Percentiles rank a stretch among this genome's conserved stretches.
Conservation (phyloP, 2,329 filamentous ascomycete genomes). For the Aspergillus novoparasiticus region DNA sequence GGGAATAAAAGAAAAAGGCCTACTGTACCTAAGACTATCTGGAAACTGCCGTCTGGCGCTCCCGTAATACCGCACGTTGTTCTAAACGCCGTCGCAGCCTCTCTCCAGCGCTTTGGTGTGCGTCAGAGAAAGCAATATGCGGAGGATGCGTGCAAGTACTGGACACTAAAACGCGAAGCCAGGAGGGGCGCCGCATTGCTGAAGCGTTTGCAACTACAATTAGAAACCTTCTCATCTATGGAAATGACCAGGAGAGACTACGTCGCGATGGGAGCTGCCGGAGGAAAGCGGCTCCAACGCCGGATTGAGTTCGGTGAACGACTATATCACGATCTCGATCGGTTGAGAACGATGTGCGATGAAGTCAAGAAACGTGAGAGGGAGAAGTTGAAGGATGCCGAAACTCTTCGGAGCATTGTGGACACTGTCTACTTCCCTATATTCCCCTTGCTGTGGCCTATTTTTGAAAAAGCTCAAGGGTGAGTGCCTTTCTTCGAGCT, state of each 20-base stretch:
- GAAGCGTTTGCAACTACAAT: conserved; percentile 89
- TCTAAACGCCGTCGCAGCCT: conserved; percentile 80
- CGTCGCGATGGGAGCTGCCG: conserved; percentile 86
- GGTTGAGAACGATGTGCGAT: conserved; percentile 70
- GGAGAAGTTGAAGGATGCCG: conserved; percentile 74
- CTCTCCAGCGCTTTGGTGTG: conserved; percentile 79
- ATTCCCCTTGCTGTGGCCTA: conserved; percentile 71
- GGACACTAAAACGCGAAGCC: conserved; percentile 94
- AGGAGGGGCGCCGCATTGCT: conserved; percentile 86
- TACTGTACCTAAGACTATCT: conserved; percentile 66
- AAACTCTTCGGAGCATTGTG: conserved; percentile 76
- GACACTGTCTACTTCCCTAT: conserved; percentile 93
- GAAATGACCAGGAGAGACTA: conserved; percentile 95
- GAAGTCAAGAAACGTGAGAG: conserved; percentile 74
- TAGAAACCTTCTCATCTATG: conserved; percentile 97
- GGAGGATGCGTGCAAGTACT: conserved; percentile 92
- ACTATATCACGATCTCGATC: conserved; percentile 67
- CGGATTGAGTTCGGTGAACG: conserved; percentile 86
- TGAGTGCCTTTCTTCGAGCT: conserved; percentile 55
- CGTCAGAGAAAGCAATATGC: conserved; percentile 90
- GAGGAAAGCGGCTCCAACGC: conserved; percentile 73
- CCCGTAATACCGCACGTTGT: conserved; percentile 90
- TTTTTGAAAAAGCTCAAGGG: conserved; percentile 78
- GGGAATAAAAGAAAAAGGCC: conserved; percentile 62
- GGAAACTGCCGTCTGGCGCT: conserved; percentile 92